A percentile compares a stretch with the other conserved stretches of the same genome.
phyloP scores from a whole-genome alignment of 306 rosid genomes.

The Cajanus cajan region DNA sequence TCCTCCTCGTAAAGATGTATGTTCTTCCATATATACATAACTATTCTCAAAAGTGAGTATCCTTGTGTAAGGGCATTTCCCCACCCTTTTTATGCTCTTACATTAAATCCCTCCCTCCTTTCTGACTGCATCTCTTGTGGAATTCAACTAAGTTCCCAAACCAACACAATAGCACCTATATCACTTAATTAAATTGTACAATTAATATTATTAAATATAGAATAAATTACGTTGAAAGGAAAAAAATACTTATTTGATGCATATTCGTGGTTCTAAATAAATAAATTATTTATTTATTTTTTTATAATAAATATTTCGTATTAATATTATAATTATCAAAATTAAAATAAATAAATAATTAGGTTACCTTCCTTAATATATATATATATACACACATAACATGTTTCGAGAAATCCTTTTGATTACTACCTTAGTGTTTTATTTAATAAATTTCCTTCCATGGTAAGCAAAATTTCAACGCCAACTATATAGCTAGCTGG shows the following conservation, averaged over 20 bases:
- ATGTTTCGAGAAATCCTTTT: background rate
- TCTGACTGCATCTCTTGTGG: conserved; percentile 10
- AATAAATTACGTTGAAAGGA: too few species aligned
- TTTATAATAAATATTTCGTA: too few species aligned
- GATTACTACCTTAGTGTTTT: background rate
- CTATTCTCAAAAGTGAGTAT: conserved; percentile 33
- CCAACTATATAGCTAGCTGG: background rate
- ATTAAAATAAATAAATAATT: too few species aligned
- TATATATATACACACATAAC: background rate
- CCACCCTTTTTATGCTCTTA: conserved; percentile 27
- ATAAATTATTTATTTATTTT: too few species aligned
- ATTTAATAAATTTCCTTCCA: background rate
- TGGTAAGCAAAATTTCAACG: conserved; percentile 11
- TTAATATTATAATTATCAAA: too few species aligned
- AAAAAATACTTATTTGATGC: too few species aligned
- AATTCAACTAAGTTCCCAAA: conserved; percentile 26
- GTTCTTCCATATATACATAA: conserved; percentile 38
- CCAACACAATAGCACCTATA: too few species aligned
- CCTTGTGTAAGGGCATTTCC: conserved; percentile 23
- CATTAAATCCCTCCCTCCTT: conserved; percentile 14
- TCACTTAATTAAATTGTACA: too few species aligned
- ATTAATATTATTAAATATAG: too few species aligned
- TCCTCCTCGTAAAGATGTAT: conserved; percentile 46
- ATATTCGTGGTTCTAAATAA: too few species aligned
- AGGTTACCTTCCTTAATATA: conserved; percentile 5